Evolutionary conservation across 2,329 filamentous ascomycete species (phyloP), one percentile per base, ranked within the genome.

Genomic region (Clarireedia paspali): DNA sequence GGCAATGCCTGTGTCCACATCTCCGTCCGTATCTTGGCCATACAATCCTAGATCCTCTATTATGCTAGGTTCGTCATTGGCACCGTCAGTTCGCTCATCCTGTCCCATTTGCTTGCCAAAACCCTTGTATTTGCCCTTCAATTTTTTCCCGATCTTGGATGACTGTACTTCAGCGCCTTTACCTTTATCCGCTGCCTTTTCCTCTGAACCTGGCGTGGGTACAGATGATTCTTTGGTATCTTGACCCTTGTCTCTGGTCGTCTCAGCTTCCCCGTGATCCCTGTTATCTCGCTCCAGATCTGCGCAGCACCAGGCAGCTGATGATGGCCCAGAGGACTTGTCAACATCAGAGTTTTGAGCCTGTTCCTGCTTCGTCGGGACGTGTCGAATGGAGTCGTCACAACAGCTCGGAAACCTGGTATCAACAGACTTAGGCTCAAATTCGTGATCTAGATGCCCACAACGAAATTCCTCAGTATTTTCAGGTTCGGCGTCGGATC

Each of bases 391-490:
- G 15, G n/a, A 23, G 10, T 54, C 42, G 30, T 38, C 55, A 30
- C 57, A 59, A 26, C 50, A 57, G 12, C 48, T 47, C 30, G 49
- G 54, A 14, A 53, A 17, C 46, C 27, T 54, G 30, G 50, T 44
- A 10, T 26, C 47, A 7, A n/a, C 10, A 15, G 17, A 24, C 27
- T 5, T 12, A 14, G 17, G 3, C 17, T 34, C 36, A 12, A 12
- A 34, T 34, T 9, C 30, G 30, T 49, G 5, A 6, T 54, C 30
- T 15, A 50, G 26, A 24, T 15, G 17, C 4, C 23, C 12, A 48
- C 36, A 49, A 23, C 44, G 48, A 7, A 9, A n/a, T 6, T 49
- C 45, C n/a, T 54, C 23, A 15, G 38, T 24, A 4, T 39, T 17
- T 24, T 38, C 50, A 14, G 17, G 23, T 26, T 30, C 36, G 7